Evolutionary conservation across 805 yeast genomes (phyloP).

Genomic region (Metschnikowia borealis): DNA sequence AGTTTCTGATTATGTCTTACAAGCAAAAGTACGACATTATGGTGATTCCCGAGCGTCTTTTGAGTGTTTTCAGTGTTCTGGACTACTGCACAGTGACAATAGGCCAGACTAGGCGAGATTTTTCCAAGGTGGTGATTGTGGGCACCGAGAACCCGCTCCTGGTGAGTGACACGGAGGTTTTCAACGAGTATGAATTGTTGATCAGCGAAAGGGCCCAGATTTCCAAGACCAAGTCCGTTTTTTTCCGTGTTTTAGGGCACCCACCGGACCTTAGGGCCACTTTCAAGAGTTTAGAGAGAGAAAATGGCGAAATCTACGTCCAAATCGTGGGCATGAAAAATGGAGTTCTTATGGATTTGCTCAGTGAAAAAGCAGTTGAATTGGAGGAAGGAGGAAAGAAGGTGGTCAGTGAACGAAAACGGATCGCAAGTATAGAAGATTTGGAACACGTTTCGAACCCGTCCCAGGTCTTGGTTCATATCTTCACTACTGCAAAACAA

Average conservation of each 20-base stretch:
- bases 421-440: background rate
- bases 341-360: background rate
- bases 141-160: background rate
- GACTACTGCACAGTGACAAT: background rate
- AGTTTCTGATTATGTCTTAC: conserved; percentile 41
- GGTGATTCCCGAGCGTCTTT: conserved; percentile 1
- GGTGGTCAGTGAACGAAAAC: background rate
- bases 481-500: background rate
- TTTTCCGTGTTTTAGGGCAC: background rate
- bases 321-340: background rate
- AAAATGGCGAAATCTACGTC: background rate
- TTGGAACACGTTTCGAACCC: background rate
- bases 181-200: background rate
- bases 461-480: background rate
- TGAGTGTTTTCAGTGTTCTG: background rate
- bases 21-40: background rate
- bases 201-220: background rate
- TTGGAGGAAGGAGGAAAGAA: background rate
- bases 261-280: background rate
- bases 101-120: background rate
- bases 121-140: background rate
- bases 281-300: background rate
- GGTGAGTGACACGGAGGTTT: background rate
- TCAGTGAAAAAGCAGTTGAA: background rate
- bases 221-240: background rate